Evolutionary conservation across 1,139 yeast species (phyloP).

Genomic region (Lodderomyces orthopsilosis): DNA sequence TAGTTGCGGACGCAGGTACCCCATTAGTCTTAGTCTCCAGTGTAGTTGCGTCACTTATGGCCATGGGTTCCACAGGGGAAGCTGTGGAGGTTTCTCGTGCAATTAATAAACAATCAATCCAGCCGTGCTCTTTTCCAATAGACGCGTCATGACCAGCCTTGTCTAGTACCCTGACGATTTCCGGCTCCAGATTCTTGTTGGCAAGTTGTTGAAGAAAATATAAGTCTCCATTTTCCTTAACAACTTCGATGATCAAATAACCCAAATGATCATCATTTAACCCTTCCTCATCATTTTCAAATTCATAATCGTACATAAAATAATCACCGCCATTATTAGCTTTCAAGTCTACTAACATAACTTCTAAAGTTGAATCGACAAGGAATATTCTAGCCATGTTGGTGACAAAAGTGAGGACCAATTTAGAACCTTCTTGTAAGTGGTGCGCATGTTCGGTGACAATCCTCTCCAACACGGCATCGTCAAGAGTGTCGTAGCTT

Average conservation of each 20-base stretch:
- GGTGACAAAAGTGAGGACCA: conserved; percentile 50
- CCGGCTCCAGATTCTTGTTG: conserved; percentile 9
- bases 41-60: background rate
- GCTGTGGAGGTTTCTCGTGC: conserved; percentile 32
- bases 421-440: conserved; percentile 33
- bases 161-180: conserved; percentile 37
- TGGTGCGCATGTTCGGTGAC: conserved; percentile 37
- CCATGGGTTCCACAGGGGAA: conserved; percentile 2
- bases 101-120: conserved; percentile 47
- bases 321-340: conserved; percentile 58
- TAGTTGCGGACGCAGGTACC: too few relatives aligned
- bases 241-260: conserved; percentile 61
- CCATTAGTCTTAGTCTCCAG: background rate
- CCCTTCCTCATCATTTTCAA: conserved; percentile 50
- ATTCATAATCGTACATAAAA: conserved; percentile 78
- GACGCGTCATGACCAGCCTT: conserved; percentile 31
- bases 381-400: conserved; percentile 45
- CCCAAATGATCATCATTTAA: conserved; percentile 42
- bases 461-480: conserved; percentile 36
- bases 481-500: conserved; percentile 29
- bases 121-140: conserved; percentile 39
- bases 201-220: conserved; percentile 51
- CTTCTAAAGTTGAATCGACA: conserved; percentile 35
- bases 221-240: conserved; percentile 54
- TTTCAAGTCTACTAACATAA: conserved; percentile 43